Evolutionary conservation across 345 rosid species (phyloP), one percentile per base, ranked within the genome.

Genomic region (Heritiera littoralis): DNA sequence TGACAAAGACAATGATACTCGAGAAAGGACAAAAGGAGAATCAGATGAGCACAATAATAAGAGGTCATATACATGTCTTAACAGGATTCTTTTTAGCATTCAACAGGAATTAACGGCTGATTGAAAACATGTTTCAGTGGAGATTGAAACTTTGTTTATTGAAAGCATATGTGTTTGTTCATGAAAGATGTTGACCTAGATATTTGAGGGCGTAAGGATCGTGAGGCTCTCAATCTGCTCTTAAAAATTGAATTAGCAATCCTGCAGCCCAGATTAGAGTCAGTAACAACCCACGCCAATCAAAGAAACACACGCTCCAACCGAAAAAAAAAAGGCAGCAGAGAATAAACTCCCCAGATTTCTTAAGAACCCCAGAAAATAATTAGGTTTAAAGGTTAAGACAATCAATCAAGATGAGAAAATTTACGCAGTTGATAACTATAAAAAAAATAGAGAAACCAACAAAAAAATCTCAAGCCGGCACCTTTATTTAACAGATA

Each of bases 221-320:
- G 71, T 51, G 59, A 63, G 6, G 59, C 77, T 86, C 87, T 86
- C 89, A 84, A 89, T 83, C 92, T 84, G 87, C 90, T 84, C 88
- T 86, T 89, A 84, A 85, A 85, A 87, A 80, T 81, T 80, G 88
- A 81, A 80, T 72, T 79, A 71, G 71, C 49, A 86, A 74, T 83
- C 90, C 90, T 90, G 89, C 89, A 84, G 83, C 80, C 88, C 88
- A 86, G 83, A 87, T 85, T 81, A 79, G 43, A 74, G 80, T 85
- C 79, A 78, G 86, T 85, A 72, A 63, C 66, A 63, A 61, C 18
- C 18, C 66, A 30, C 66, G 32, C 30, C 64, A 73, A 74, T 12
- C 65, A 23, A 1, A 52, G n/a, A 35, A 38, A 60, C 10, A 14
- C 3, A 75, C 55, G 14, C 78, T 6, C 7, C 5, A 73, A 9